phyloP scores from a whole-genome alignment of 2,329 filamentous ascomycete species.

The Cryoendolithus antarcticus region DNA sequence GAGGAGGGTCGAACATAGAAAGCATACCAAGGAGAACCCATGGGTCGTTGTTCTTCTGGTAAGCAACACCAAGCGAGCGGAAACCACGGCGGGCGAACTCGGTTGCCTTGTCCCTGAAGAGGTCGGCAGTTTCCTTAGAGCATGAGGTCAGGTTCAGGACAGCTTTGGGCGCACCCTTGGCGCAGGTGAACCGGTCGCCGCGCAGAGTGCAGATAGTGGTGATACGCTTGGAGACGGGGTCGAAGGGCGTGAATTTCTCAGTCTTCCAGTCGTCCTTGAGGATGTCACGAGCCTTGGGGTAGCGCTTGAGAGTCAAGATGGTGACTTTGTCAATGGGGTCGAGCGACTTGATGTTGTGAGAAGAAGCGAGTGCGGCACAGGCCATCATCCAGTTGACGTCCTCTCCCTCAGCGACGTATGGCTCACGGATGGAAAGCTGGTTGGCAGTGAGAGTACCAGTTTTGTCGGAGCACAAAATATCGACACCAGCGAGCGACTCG shows the following conservation, averaged over 20 bases:
- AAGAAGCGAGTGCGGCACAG: conserved; percentile 62
- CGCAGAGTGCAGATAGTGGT: conserved; percentile 57
- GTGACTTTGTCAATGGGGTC: conserved; percentile 73
- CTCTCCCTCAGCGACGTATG: conserved; percentile 63
- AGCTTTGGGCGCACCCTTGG: conserved; percentile 67
- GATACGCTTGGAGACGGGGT: conserved; percentile 70
- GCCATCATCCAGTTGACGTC: conserved; percentile 81
- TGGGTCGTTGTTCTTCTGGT: conserved; percentile 62
- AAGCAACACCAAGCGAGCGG: conserved; percentile 66
- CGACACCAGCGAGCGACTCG: conserved; percentile 63
- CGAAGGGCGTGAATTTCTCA: conserved; percentile 66
- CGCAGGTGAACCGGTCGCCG: conserved; percentile 58
- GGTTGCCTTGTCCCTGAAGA: conserved; percentile 60
- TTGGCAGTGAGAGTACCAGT: conserved; percentile 66
- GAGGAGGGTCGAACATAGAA: conserved; percentile 69
- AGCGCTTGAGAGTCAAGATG: conserved; percentile 61
- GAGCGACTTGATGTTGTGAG: conserved; percentile 66
- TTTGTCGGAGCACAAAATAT: conserved; percentile 72
- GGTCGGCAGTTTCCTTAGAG: conserved; percentile 49
- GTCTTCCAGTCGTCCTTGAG: conserved; percentile 63
- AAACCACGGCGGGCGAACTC: conserved; percentile 71
- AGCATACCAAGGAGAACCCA: conserved; percentile 66
- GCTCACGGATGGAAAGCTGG: conserved; percentile 64
- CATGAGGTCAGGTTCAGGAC: conserved; percentile 58
- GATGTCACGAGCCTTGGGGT: conserved; percentile 67